A percentile compares a stretch with the other conserved stretches of the same genome.
Evolutionary conservation across 1,284 basidiomycete species (phyloP).

Genomic region (Ceratobasidium sp.): DNA sequence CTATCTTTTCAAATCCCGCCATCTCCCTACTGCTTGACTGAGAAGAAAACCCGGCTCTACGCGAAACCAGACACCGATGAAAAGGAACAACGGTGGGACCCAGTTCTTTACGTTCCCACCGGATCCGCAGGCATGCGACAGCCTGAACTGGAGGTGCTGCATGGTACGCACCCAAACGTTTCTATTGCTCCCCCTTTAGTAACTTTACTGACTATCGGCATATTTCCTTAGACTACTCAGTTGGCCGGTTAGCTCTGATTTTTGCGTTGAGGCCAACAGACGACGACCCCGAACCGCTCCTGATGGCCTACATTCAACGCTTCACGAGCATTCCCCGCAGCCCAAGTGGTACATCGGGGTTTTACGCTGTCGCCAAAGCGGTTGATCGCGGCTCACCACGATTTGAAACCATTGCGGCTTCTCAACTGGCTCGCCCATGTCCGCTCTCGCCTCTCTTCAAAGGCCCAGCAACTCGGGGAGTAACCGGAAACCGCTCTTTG

Average conservation of each 20-base stretch:
- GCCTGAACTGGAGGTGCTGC: neutral
- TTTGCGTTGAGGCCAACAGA: slow-evolving; percentile 1
- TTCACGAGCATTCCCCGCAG: neutral
- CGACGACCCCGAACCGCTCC: neutral
- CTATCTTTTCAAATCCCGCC: neutral
- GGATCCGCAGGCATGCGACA: neutral
- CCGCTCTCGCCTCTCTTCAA: neutral
- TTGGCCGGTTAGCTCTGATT: neutral
- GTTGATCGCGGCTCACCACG: neutral
- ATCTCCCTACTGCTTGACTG: neutral
- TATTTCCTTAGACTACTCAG: neutral
- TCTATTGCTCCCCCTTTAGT: neutral
- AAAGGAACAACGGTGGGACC: neutral
- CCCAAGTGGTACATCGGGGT: neutral
- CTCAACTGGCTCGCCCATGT: neutral
- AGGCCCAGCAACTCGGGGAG: neutral
- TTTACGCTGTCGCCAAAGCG: slow-evolving; percentile 6
- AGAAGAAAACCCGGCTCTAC: neutral
- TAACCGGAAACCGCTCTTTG: neutral
- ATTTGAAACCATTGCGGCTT: neutral
- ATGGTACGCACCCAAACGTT: neutral
- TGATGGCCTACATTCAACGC: neutral
- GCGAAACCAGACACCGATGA: neutral
- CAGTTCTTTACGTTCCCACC: neutral
- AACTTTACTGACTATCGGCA: neutral